Evolutionary conservation across 2,329 filamentous ascomycete species (phyloP), one percentile per base, ranked within the genome.

Genomic region (Beauveria pseudobassiana): DNA sequence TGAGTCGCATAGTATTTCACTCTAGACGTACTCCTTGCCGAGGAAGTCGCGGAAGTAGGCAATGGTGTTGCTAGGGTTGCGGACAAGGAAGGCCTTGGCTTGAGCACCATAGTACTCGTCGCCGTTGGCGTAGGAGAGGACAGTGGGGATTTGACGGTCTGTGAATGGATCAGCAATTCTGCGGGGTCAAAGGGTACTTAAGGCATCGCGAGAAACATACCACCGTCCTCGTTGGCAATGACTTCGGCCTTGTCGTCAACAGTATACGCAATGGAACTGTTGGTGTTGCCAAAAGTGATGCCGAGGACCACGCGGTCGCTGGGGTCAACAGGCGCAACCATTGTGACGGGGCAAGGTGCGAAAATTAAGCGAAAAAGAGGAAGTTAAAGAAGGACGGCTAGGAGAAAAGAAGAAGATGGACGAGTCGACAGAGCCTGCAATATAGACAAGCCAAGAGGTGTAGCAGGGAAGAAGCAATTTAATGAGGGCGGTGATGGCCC

Each of bases 161-260:
- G 68, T 56, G 18, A 43, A 20, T 49, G 22, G 9, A 22, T 22
- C 20, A 26, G 46, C 9, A 8, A 57, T 0, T 51, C 42, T 40
- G 7, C 24, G 14, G 28, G 18, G 16, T 38, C 5, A 38, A 2
- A 38, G 5, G 34, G 1, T 38, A 16, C 4, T 38, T 38, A 14
- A 5, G 6, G 5, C 34, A 38, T 16, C 34, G 14, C 34, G 14
- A 38, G 12, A 38, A n/a, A 77, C 86, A 72, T 75, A 92, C 91
- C 91, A 82, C 95, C 95, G 73, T 98, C 95, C 80, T 98, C 95
- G 79, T 99, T 98, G 72, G 95, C 95, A 78, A 99, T 98, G 66
- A 99, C 93, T 75, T 97, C 91, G 66, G 92, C 88, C 82, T 96
- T 96, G 77, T 96, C 93, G 72, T 98, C 93, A 65, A 88, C 85